phyloP scores from a whole-genome alignment of 352 stramenopile genomes.

The Globisporangium middletonii region DNA sequence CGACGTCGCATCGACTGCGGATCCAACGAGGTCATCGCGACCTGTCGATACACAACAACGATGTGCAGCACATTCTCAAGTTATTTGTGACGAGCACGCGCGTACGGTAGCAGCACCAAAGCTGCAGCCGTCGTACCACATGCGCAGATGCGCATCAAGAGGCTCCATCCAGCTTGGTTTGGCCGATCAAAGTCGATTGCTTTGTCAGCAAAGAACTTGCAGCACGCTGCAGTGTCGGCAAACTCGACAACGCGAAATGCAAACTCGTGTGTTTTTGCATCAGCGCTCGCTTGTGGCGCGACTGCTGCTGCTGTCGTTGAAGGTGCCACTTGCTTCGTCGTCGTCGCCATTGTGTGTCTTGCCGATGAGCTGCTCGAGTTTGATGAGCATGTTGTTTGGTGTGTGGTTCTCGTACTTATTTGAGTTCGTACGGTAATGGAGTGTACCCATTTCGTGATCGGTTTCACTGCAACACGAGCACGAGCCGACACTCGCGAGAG shows the following conservation, averaged over 20 bases:
- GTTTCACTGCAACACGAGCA: conserved; percentile 3
- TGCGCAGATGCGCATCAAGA: conserved; percentile 79
- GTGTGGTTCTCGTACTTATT: conserved; percentile 1
- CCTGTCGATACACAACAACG: conserved; percentile 22
- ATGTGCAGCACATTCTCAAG: neutral
- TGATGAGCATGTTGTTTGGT: neutral
- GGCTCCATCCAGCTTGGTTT: conserved; percentile 61
- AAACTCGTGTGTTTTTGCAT: conserved; percentile 49
- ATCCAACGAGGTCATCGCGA: conserved; percentile 52
- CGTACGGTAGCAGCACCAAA: neutral
- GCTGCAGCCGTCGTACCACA: conserved; percentile 30
- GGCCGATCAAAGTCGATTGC: conserved; percentile 49
- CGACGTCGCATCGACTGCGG: conserved; percentile 45
- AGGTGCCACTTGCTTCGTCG: neutral
- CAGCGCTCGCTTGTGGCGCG: neutral
- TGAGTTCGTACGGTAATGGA: neutral
- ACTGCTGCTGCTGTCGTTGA: neutral
- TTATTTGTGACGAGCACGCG: neutral
- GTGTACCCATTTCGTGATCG: conserved; percentile 8
- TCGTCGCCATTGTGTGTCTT: neutral
- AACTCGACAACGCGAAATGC: conserved; percentile 77
- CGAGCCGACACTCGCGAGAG: neutral
- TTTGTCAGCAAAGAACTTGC: conserved; percentile 57
- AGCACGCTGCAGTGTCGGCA: conserved; percentile 42
- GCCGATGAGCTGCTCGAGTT: neutral